Evolutionary conservation across 345 rosid species (phyloP).

Genomic region (Melaleuca quinquenervia): DNA sequence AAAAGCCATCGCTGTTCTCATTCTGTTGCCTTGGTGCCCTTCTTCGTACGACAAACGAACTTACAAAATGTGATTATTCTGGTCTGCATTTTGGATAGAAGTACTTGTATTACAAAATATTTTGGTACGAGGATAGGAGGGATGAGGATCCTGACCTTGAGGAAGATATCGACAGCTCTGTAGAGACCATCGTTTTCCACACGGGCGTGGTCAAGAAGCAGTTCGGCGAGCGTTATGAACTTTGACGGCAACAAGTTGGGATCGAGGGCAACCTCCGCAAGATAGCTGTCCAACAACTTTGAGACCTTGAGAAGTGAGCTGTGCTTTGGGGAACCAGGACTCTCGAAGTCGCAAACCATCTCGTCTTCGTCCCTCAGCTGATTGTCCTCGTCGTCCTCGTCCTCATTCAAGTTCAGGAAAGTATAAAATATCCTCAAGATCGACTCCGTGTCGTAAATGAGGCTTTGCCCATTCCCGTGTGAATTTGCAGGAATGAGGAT

Average conservation of each 20-base stretch:
- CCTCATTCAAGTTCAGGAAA: constrained; percentile 76
- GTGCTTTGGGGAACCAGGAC: constrained; percentile 83
- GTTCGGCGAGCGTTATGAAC: constrained; percentile 72
- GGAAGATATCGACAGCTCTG: constrained; percentile 86
- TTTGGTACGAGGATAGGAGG: background rate
- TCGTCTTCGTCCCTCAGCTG: constrained; percentile 57
- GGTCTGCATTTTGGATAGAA: background rate
- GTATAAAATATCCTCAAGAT: constrained; percentile 75
- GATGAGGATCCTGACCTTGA: constrained; percentile 34
- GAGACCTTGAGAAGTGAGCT: constrained; percentile 90
- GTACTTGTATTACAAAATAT: background rate
- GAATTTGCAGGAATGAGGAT: constrained; percentile 59
- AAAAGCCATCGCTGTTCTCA: no score
- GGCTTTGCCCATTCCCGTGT: constrained; percentile 37
- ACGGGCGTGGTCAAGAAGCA: constrained; percentile 91
- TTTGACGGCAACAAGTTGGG: constrained; percentile 58
- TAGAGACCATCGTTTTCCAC: constrained; percentile 72
- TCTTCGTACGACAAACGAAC: no score
- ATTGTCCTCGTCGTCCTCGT: constrained; percentile 42
- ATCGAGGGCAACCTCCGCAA: constrained; percentile 88
- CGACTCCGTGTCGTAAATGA: constrained; percentile 69
- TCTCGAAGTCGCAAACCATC: constrained; percentile 75
- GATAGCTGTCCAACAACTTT: constrained; percentile 71
- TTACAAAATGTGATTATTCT: background rate
- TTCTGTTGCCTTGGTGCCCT: no score